Evolutionary conservation across 139 green algal species (phyloP).

Genomic region (Mychonastes homosphaera): DNA sequence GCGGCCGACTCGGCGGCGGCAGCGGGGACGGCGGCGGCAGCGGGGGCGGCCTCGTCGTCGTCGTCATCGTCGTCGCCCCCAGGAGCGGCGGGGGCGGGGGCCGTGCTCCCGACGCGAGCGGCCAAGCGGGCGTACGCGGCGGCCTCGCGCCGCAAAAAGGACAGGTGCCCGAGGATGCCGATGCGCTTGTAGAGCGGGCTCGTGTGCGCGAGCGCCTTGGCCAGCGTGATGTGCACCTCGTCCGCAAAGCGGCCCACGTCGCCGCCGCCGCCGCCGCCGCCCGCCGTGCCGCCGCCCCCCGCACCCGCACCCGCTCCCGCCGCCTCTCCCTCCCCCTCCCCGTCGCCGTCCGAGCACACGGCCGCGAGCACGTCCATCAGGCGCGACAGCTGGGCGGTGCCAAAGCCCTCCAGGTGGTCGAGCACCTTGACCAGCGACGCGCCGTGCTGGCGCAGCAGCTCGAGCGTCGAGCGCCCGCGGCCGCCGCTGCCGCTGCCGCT

Average conservation of each 20-base stretch:
- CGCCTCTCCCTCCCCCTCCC: not conserved
- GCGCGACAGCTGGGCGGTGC: slow-evolving; percentile 20
- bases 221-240: slow-evolving; percentile 27
- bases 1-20: not conserved
- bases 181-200: slow-evolving; percentile 28
- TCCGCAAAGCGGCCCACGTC: slow-evolving; percentile 17
- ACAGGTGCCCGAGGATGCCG: slow-evolving; percentile 21
- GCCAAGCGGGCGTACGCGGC: not conserved
- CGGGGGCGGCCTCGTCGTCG: not conserved
- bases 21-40: not conserved
- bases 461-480: not conserved
- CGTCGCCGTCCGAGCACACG: not conserved
- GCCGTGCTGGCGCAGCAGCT: slow-evolving; percentile 16
- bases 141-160: slow-evolving; percentile 14
- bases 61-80: not conserved
- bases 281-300: no score
- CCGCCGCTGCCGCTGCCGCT: not conserved
- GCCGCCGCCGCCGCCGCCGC: no score
- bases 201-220: slow-evolving; percentile 21
- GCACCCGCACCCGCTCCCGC: not conserved
- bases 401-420: slow-evolving; percentile 34
- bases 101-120: not conserved
- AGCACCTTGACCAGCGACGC: slow-evolving; percentile 21
- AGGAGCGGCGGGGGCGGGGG: not conserved
- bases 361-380: slow-evolving; percentile 27